Percentiles rank a stretch among this genome's conserved stretches.
These are phyloP conservation scores for Arachis monticola DNA, from an alignment of 331 rosid species.

Conservation along the genomic window DNA sequence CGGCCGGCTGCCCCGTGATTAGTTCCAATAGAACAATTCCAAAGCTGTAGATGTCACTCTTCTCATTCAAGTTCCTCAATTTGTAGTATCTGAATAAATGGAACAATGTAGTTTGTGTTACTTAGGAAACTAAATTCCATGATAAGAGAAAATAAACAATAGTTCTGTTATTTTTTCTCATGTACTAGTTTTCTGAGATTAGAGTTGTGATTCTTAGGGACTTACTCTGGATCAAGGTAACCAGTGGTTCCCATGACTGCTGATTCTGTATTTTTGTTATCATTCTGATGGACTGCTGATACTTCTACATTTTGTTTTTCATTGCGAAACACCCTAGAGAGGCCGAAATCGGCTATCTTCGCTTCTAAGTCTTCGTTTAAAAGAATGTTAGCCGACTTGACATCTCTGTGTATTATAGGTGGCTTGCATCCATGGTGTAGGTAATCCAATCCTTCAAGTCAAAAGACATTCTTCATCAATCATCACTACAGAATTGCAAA, in stretches of 20 bases:
- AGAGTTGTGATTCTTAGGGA: background rate
- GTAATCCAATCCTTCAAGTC: conserved; percentile 63
- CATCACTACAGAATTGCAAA: conserved; percentile 12
- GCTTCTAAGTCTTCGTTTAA: conserved; percentile 67
- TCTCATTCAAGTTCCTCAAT: conserved; percentile 52
- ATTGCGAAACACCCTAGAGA: conserved; percentile 55
- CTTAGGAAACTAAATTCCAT: background rate
- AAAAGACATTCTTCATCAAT: conserved; percentile 34
- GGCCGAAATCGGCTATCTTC: conserved; percentile 79
- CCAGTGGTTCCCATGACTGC: conserved; percentile 77
- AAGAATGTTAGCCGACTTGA: conserved; percentile 71
- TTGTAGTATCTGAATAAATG: conserved; percentile 52
- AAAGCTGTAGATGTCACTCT: conserved; percentile 70
- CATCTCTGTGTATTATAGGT: conserved; percentile 72
- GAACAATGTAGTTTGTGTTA: conserved; percentile 6
- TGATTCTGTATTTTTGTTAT: conserved; percentile 32
- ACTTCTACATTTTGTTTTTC: conserved; percentile 40
- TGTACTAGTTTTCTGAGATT: background rate
- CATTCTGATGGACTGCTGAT: conserved; percentile 3
- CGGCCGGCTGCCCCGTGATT: conserved; percentile 63
- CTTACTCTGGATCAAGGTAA: conserved; percentile 81
- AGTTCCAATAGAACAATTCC: conserved; percentile 65
- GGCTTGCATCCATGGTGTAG: conserved; percentile 80
- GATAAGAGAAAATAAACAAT: no score
- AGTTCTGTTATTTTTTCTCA: background rate